Base-by-base conservation (phyloP, 345 rosid species). In the Mallotus nudiflorus region DNA sequence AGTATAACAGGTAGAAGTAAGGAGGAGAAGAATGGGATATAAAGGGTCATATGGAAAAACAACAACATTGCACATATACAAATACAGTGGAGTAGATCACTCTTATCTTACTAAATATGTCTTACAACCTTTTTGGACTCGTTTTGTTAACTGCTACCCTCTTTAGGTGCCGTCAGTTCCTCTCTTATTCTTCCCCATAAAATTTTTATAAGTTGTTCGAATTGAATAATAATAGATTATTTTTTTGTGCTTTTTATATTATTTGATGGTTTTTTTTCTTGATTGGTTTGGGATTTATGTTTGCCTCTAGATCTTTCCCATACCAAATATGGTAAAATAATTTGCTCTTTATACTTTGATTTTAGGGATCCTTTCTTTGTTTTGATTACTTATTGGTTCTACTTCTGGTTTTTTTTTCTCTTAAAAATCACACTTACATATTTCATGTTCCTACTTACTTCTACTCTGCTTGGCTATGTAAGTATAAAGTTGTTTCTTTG, bases 111-210 rank as follows among this genome's bases (percentile, higher is more conserved):
- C 94, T 50, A 95, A 95, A 81, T 92, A 95, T 73, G 88, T 95
- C 4, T 62, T 95, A 78, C 97, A 96, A 75, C 99, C 99, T 64
- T 91, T 96, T 67, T 96, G 99, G 97, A 75, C 80, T 15, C 96
- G 95, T 14, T 82, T 78, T 57, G 98, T 96, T 73, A 81, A 81
- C 75, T 78, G 92, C 87, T 91, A 92, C 73, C 99, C 99, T 50
- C 86, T 96, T 46, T 96, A 98, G 99, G 91, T 96, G 98, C 98
- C 99, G 99, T 92, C 62, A 85, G 96, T 82, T 48, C n/a, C 24
- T 68, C 66, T 71, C 33, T 5, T 5, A 72, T 29, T 14, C 40
- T 65, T 49, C 12, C 20, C 5, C n/a, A n/a, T n/a, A n/a, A 13
- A 15, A 37, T 24, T 62, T 58, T 31, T 58, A 37, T 33, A 31